Percentiles rank a stretch among this genome's conserved stretches.
Conservation (phyloP, 2,329 filamentous ascomycete species). For the Alternaria sp. region DNA sequence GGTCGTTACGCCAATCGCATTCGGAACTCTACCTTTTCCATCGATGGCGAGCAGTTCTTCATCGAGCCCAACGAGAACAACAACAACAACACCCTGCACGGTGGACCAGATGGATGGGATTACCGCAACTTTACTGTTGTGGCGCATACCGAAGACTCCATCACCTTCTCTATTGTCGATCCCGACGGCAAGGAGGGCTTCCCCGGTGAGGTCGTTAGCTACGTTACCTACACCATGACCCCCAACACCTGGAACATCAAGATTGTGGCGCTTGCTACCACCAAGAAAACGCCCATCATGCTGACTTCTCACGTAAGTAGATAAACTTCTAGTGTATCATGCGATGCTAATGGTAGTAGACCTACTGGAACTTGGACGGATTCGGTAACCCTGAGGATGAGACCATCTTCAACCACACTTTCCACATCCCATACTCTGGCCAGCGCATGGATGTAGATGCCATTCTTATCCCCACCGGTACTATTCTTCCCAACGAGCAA, state of each 20-base stretch:
- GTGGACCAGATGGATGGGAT: conserved; percentile 76
- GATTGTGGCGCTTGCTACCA: conserved; percentile 73
- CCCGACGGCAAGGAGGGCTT: conserved; percentile 77
- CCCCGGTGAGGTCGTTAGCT: conserved; percentile 76
- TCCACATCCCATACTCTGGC: conserved; percentile 75
- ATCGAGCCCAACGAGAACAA: conserved; percentile 66
- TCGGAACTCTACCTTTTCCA: conserved; percentile 74
- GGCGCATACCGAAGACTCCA: conserved; percentile 68
- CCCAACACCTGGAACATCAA: conserved; percentile 73
- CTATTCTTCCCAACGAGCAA: conserved; percentile 71
- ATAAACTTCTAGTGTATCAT: not conserved
- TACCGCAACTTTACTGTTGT: conserved; percentile 78
- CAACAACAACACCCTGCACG: conserved; percentile 68
- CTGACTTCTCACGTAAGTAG: conserved; percentile 69
- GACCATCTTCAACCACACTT: conserved; percentile 71
- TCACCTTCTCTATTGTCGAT: conserved; percentile 79
- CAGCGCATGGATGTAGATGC: conserved; percentile 71
- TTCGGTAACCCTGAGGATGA: conserved; percentile 75
- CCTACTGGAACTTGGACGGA: conserved; percentile 84
- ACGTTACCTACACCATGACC: conserved; percentile 74
- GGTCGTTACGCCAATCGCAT: conserved; percentile 84
- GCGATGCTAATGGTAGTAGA: conserved; percentile 51
- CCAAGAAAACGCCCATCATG: conserved; percentile 83
- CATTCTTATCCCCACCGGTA: conserved; percentile 56
- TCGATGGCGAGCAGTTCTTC: conserved; percentile 68